Evolutionary conservation across 2,329 filamentous ascomycete species (phyloP), one percentile per base, ranked within the genome.

Genomic region (Fusarium transvaalense): DNA sequence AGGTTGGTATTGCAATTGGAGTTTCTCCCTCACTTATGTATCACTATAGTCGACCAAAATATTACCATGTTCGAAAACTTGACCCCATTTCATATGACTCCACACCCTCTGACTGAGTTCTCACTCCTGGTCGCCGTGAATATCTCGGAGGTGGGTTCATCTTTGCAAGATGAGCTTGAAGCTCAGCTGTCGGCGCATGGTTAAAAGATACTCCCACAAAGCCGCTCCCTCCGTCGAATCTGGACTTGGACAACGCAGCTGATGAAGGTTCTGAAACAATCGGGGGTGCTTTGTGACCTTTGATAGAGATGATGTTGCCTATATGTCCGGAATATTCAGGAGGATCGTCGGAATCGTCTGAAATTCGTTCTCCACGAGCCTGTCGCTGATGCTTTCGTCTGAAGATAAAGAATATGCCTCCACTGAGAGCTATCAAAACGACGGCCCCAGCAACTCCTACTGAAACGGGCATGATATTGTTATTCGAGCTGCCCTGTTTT

Each of bases 41-140:
- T 35, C 5, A 17, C 15, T 13, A 4, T 8, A 17, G 8, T 19
- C 15, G 12, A 3, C 32, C 8, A 12, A 45, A 3, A 29, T 5
- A 29, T 29, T 12, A 29, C 29, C 29, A 35, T 5, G 19, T 15
- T 8, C 14, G n/a, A 13, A 21, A 19, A 15, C 12, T 46, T 5
- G 29, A 34, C 10, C 75, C 74, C 53, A 78, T 46, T 50, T 81
- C 77, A 46, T 78, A 78, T 10, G 71, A 64, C 23, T 78, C 73
- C 31, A 79, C 74, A 3, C 78, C 79, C 5, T 80, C 80, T 2
- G 79, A 74, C 47, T 80, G 77, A 75, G 76, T 82, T 5, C 74
- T 71, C 46, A 73, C 62, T 1, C 56, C 65, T 3, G 70, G 65
- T 21, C 65, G 59, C n/a, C 68, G 45, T 5, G 59, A 39, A 19